These are phyloP conservation scores for Eimeria brunetti DNA, from an alignment of 169 alveolate species.

Conservation along the genomic window DNA sequence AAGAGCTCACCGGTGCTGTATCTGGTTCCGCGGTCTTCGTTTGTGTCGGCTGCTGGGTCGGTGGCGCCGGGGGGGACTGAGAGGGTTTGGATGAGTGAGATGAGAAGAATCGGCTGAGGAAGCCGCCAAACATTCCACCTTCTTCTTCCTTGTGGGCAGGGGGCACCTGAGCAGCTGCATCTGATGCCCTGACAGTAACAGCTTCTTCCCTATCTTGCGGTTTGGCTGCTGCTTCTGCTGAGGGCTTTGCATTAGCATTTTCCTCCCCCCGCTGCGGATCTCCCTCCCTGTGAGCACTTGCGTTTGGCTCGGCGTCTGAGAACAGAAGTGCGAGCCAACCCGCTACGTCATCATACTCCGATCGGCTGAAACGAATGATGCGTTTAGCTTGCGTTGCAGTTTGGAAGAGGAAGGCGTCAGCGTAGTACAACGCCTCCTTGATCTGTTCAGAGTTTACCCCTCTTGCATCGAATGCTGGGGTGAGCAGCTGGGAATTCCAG, in stretches of 20 bases:
- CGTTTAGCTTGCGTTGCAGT: slow-evolving; percentile 55
- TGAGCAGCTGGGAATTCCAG: slow-evolving; percentile 54
- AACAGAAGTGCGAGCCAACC: slow-evolving; percentile 41
- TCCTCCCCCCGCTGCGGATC: slow-evolving; percentile 37
- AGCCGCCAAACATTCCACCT: slow-evolving; percentile 45
- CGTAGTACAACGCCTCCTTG: slow-evolving; percentile 48
- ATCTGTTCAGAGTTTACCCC: neutral
- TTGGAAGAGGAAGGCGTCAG: slow-evolving; percentile 66
- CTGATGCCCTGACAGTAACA: neutral
- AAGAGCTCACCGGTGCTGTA: neutral
- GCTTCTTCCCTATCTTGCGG: neutral
- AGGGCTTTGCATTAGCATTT: neutral
- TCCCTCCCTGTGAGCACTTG: slow-evolving; percentile 21
- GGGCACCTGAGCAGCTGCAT: neutral
- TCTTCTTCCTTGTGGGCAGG: slow-evolving; percentile 23
- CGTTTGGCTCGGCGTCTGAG: slow-evolving; percentile 49
- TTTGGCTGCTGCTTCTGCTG: neutral
- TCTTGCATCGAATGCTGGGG: slow-evolving; percentile 45
- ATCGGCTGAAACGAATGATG: slow-evolving; percentile 54
- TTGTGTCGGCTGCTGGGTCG: neutral
- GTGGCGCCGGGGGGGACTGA: neutral
- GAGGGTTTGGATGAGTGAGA: neutral
- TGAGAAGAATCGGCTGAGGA: slow-evolving; percentile 42
- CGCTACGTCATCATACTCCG: slow-evolving; percentile 52
- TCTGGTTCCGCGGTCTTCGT: slow-evolving; percentile 1